Conservation (phyloP, 2,329 filamentous ascomycete species). For the Lecanicillium sp. region DNA sequence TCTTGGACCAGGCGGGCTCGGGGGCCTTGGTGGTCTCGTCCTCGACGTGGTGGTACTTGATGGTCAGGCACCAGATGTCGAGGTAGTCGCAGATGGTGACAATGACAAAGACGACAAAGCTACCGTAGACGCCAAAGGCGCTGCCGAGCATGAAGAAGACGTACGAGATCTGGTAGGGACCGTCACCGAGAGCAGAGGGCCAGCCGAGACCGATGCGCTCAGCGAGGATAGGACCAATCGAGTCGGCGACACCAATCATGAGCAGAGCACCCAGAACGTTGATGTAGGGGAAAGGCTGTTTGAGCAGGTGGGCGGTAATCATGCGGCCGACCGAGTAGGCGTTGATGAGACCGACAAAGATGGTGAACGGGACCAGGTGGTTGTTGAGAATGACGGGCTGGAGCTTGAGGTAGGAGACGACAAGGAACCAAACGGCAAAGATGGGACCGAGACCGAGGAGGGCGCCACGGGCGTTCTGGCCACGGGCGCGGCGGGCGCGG, state of each 20-base stretch:
- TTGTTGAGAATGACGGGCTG: slow-evolving; percentile 76
- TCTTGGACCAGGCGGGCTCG: slow-evolving; percentile 13
- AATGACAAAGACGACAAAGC: slow-evolving; percentile 95
- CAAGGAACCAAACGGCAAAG: slow-evolving; percentile 68
- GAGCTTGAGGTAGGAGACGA: slow-evolving; percentile 73
- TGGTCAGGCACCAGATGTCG: slow-evolving; percentile 97
- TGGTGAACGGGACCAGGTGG: slow-evolving; percentile 81
- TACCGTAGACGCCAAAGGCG: slow-evolving; percentile 87
- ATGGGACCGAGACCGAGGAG: slow-evolving; percentile 81
- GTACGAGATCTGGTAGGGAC: slow-evolving; percentile 84
- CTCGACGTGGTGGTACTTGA: slow-evolving; percentile 71
- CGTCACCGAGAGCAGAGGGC: slow-evolving; percentile 68
- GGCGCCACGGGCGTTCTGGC: slow-evolving; percentile 65
- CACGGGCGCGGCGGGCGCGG: slow-evolving; percentile 66
- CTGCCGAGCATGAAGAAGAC: slow-evolving; percentile 83
- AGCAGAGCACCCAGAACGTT: slow-evolving; percentile 81
- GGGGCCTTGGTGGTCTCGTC: slow-evolving; percentile 16
- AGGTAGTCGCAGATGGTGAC: slow-evolving; percentile 96
- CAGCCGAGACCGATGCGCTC: slow-evolving; percentile 59
- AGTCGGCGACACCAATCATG: slow-evolving; percentile 72
- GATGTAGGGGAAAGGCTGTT: slow-evolving; percentile 81
- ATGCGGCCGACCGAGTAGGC: slow-evolving; percentile 94
- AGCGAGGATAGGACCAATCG: slow-evolving; percentile 63
- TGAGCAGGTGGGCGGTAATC: slow-evolving; percentile 88
- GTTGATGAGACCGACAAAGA: slow-evolving; percentile 86